These are phyloP conservation scores for Talaromyces marneffei DNA, from an alignment of 2,329 filamentous ascomycete species.

Conservation along the genomic window DNA sequence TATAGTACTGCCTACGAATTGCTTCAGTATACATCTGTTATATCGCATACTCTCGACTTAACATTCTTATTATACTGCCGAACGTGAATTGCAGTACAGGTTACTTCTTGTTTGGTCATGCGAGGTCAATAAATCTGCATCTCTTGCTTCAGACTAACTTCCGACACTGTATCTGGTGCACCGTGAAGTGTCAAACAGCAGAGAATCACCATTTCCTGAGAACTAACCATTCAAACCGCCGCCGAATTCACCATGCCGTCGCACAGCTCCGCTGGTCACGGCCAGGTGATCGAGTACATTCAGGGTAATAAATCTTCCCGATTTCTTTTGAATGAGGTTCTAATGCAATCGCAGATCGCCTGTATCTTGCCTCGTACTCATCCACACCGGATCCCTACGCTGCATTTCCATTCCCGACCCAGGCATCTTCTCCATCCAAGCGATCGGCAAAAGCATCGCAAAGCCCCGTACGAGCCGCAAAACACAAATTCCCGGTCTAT, in stretches of 20 bases:
- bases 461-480: conserved; percentile 51
- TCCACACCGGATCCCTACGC: conserved; percentile 75
- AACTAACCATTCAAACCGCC: neutral
- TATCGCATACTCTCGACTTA: conserved; percentile 15
- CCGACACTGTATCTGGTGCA: neutral
- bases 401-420: conserved; percentile 71
- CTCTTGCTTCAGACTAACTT: neutral
- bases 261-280: conserved; percentile 57
- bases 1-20: neutral
- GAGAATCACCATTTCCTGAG: neutral
- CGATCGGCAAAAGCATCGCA: conserved; percentile 61
- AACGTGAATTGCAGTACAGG: neutral
- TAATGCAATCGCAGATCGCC: conserved; percentile 59
- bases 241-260: conserved; percentile 39
- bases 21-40: conserved; percentile 5
- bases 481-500: conserved; percentile 68
- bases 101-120: conserved; percentile 1
- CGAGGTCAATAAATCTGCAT: conserved; percentile 3
- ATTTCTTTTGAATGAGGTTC: conserved; percentile 6
- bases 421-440: conserved; percentile 66
- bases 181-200: neutral
- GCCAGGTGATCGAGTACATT: conserved; percentile 93
- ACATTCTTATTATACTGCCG: conserved; percentile 4
- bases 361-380: conserved; percentile 90
- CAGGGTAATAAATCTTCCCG: conserved; percentile 64